Evolutionary conservation across 441 rosid species (phyloP).

Genomic region (Pelargonium myrrhifolium): DNA sequence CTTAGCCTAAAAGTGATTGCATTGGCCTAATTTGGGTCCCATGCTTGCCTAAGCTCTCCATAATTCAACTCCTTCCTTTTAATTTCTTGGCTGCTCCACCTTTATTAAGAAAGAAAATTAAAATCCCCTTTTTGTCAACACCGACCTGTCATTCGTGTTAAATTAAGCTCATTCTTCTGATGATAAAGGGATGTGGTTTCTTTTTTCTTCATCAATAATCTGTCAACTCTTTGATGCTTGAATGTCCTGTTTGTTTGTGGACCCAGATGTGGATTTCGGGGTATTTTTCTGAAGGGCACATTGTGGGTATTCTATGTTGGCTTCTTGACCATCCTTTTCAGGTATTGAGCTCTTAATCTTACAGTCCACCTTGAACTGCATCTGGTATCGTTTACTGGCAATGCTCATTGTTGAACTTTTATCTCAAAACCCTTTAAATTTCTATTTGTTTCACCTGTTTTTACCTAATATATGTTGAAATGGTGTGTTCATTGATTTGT

Average conservation of each 20-base stretch:
- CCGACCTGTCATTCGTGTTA: constrained; percentile 1
- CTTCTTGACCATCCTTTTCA: constrained; percentile 24
- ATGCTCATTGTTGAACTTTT: constrained; percentile 17
- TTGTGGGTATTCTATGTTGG: constrained; percentile 9
- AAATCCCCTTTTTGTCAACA: not conserved
- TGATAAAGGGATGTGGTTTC: not conserved
- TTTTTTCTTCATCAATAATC: constrained; percentile 19
- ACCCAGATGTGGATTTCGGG: constrained; percentile 19
- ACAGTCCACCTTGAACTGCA: too few relatives aligned
- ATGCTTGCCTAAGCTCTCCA: constrained; percentile 16
- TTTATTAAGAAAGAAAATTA: too few relatives aligned
- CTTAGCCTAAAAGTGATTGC: constrained; percentile 26
- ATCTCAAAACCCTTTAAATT: constrained; percentile 20
- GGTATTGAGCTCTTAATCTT: constrained; percentile 18
- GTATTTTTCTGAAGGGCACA: not conserved
- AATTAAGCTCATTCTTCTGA: not conserved
- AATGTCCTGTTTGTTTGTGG: constrained; percentile 14
- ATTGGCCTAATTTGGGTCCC: constrained; percentile 47
- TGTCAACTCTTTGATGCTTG: constrained; percentile 22
- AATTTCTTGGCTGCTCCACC: not conserved
- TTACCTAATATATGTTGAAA: constrained; percentile 30
- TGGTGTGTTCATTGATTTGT: constrained; percentile 15
- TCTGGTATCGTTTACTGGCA: too few relatives aligned
- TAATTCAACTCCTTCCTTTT: not conserved
- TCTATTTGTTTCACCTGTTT: constrained; percentile 10